Conservation (phyloP, 2,329 filamentous ascomycete species). For the Byssoonygena ceratinophila region DNA sequence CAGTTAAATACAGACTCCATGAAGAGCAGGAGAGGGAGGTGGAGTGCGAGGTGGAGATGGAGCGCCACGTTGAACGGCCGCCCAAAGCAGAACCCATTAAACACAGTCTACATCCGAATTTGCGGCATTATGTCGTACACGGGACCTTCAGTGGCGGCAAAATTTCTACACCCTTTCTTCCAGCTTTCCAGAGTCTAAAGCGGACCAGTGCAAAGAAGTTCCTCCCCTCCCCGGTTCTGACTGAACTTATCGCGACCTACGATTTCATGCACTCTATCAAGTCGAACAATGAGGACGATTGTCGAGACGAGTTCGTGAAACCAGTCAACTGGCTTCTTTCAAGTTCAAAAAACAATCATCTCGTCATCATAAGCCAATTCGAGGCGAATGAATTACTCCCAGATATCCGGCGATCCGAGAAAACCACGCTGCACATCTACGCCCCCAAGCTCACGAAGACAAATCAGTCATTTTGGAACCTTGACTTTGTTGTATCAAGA, state of each 20-base stretch:
- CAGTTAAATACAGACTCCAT: constrained; percentile 37
- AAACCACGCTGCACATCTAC: constrained; percentile 42
- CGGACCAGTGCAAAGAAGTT: constrained; percentile 22
- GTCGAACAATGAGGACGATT: constrained; percentile 12
- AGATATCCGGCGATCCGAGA: constrained; percentile 26
- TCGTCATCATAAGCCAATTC: constrained; percentile 49
- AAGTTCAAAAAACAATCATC: constrained; percentile 14
- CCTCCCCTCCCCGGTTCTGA: too few species aligned
- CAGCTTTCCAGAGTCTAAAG: constrained; percentile 39
- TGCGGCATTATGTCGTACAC: constrained; percentile 23
- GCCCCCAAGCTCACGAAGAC: constrained; percentile 29
- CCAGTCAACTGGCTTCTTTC: constrained; percentile 48
- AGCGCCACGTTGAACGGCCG: constrained; percentile 47
- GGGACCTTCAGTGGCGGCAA: not conserved
- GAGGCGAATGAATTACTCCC: constrained; percentile 47
- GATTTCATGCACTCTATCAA: constrained; percentile 44
- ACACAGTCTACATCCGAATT: constrained; percentile 36
- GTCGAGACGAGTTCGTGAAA: constrained; percentile 41
- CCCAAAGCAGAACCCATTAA: constrained; percentile 26
- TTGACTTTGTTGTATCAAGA: constrained; percentile 35
- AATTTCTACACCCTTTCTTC: constrained; percentile 26
- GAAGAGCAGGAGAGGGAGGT: constrained; percentile 58
- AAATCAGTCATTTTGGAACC: constrained; percentile 19
- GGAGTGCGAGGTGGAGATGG: constrained; percentile 51
- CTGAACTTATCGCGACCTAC: constrained; percentile 36